Percentiles rank a stretch among this genome's conserved stretches.
These are phyloP conservation scores for Penicillium lagena DNA, from an alignment of 495 filamentous ascomycete species.

Conservation along the genomic window DNA sequence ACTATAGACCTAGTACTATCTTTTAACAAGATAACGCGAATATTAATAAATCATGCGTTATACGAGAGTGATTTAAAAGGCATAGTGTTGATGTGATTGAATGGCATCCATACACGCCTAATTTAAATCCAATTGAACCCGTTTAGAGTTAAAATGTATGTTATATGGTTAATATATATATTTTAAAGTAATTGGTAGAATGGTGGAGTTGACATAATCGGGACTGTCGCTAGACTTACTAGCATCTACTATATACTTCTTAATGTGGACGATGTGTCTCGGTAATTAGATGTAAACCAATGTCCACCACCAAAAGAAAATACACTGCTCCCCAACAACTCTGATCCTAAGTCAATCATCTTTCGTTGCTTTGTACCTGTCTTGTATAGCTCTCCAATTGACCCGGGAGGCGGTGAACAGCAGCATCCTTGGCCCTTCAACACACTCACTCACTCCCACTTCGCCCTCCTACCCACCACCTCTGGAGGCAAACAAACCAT, in stretches of 20 bases:
- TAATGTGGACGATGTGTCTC: too few relatives aligned
- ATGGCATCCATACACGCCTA: not conserved
- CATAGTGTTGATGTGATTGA: not conserved
- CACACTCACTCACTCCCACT: not conserved
- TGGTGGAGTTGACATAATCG: too few relatives aligned
- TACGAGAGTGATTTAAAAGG: not conserved
- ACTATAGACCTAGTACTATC: not conserved
- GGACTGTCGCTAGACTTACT: not conserved
- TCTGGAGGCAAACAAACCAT: not conserved
- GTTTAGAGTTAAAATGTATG: too few relatives aligned
- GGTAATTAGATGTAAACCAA: too few relatives aligned
- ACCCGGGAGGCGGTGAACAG: conserved; percentile 4
- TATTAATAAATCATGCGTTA: not conserved
- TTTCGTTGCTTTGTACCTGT: too few relatives aligned
- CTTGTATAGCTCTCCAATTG: too few relatives aligned
- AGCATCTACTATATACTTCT: conserved; percentile 17
- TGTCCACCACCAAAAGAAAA: too few relatives aligned
- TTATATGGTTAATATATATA: too few relatives aligned
- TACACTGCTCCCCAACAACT: too few relatives aligned
- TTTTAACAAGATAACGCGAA: not conserved
- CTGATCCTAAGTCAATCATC: too few relatives aligned
- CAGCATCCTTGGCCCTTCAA: not conserved
- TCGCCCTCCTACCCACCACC: too few relatives aligned
- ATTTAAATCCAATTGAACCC: not conserved
- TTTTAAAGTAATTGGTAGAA: too few relatives aligned